These are phyloP conservation scores for Anaeromyces robustus DNA, from an alignment of 192 early-diverging fungal genomes.

Conservation along the genomic window DNA sequence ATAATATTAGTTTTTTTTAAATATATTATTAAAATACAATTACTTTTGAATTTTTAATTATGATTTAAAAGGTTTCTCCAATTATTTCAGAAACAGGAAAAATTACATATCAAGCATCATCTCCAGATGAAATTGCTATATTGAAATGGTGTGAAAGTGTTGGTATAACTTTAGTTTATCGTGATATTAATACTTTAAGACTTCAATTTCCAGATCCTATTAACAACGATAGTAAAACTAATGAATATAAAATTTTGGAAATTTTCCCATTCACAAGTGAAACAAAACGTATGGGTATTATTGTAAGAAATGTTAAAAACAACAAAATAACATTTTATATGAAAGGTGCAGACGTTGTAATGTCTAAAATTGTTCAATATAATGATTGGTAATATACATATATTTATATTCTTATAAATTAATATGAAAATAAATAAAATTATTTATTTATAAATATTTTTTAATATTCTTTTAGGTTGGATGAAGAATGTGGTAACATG, in stretches of 20 bases:
- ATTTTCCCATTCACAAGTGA: conserved; percentile 97
- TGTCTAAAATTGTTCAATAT: not conserved
- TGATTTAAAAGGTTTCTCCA: conserved; percentile 51
- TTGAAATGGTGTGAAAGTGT: conserved; percentile 78
- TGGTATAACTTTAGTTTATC: conserved; percentile 64
- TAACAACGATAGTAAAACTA: conserved; percentile 18
- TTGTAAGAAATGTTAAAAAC: conserved; percentile 48
- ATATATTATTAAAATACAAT: too few relatives aligned
- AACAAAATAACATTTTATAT: conserved; percentile 76
- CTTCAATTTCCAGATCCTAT: conserved; percentile 26
- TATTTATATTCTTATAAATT: too few relatives aligned
- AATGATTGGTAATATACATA: not conserved
- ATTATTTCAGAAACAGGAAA: conserved; percentile 33
- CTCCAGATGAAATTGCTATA: conserved; percentile 92
- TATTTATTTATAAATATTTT: conserved; percentile 77
- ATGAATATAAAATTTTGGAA: conserved; percentile 70
- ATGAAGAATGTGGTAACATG: conserved; percentile 96
- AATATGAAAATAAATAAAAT: conserved; percentile 21
- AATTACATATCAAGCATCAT: conserved; percentile 82
- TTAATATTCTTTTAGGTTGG: conserved; percentile 86
- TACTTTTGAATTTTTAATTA: too few relatives aligned
- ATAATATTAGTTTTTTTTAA: too few relatives aligned
- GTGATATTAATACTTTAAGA: conserved; percentile 49
- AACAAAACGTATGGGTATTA: conserved; percentile 92
- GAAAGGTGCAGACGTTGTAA: conserved; percentile 55